Conservation (phyloP, 805 yeast genomes). For the Maudiozyma bulderi region DNA sequence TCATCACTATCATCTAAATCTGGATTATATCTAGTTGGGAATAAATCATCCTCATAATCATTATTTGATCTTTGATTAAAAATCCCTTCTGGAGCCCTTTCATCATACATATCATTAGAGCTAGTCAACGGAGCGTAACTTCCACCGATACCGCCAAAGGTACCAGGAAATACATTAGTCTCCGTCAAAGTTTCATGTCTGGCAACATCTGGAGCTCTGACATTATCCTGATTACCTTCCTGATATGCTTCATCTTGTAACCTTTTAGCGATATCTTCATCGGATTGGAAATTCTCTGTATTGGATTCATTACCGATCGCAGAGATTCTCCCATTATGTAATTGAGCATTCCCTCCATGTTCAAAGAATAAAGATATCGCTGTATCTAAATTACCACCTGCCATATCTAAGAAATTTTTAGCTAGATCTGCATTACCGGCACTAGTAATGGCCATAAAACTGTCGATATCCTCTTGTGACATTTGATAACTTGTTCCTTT, state of each 20-base stretch:
- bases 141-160: conserved; percentile 34
- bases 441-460: conserved; percentile 79
- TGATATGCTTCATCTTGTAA: conserved; percentile 56
- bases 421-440: conserved; percentile 61
- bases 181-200: conserved; percentile 54
- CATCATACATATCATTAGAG: conserved; percentile 28
- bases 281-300: conserved; percentile 13
- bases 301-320: conserved; percentile 3
- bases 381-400: conserved; percentile 66
- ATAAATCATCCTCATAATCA: conserved; percentile 5
- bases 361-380: conserved; percentile 84
- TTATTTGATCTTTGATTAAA: conserved; percentile 29
- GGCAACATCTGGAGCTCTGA: conserved; percentile 72
- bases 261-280: conserved; percentile 49
- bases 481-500: conserved; percentile 4
- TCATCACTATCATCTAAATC: conserved; percentile 25
- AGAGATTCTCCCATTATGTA: conserved; percentile 3
- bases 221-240: conserved; percentile 28
- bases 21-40: conserved; percentile 13
- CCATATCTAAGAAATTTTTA: conserved; percentile 63
- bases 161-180: conserved; percentile 28
- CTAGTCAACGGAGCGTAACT: conserved; percentile 18
- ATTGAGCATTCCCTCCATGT: conserved; percentile 34
- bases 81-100: conserved; percentile 26
- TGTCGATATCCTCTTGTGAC: conserved; percentile 47